These are phyloP conservation scores for Russula emetica DNA, from an alignment of 768 basidiomycete species.

Conservation along the genomic window DNA sequence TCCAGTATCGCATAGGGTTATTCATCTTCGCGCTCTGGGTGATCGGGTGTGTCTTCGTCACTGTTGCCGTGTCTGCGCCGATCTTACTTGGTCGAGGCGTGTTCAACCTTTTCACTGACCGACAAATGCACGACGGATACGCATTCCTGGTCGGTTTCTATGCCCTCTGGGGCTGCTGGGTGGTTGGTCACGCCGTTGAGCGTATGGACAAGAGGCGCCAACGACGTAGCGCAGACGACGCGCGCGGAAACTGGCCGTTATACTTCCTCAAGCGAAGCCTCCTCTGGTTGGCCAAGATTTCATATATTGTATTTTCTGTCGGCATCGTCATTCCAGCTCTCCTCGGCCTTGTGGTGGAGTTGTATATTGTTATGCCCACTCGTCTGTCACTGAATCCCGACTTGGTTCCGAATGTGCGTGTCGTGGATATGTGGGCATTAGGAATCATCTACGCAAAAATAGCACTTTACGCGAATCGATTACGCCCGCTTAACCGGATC, in stretches of 20 bases:
- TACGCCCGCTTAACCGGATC: slow-evolving; percentile 43
- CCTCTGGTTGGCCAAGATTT: slow-evolving; percentile 60
- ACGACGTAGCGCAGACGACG: slow-evolving; percentile 51
- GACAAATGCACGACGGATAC: slow-evolving; percentile 84
- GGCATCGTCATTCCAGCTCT: slow-evolving; percentile 74
- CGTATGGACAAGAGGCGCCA: slow-evolving; percentile 68
- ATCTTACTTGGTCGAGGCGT: slow-evolving; percentile 72
- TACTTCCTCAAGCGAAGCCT: slow-evolving; percentile 65
- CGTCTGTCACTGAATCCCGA: slow-evolving; percentile 56
- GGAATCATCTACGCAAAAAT: slow-evolving; percentile 78
- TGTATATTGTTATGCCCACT: slow-evolving; percentile 75
- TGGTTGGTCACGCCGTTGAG: slow-evolving; percentile 60
- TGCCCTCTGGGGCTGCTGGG: slow-evolving; percentile 69
- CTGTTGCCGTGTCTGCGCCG: slow-evolving; percentile 59
- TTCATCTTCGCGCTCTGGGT: slow-evolving; percentile 73
- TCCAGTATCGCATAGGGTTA: slow-evolving; percentile 64
- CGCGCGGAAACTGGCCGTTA: slow-evolving; percentile 57
- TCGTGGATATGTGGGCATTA: slow-evolving; percentile 79
- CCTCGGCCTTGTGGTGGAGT: slow-evolving; percentile 68
- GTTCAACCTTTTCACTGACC: slow-evolving; percentile 54
- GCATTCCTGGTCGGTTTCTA: slow-evolving; percentile 79
- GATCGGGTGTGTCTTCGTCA: slow-evolving; percentile 56
- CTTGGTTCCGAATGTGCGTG: slow-evolving; percentile 60
- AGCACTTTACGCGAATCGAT: slow-evolving; percentile 50
- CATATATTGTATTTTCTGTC: slow-evolving; percentile 66